Base-by-base conservation (phyloP, 345 rosid genomes). In the Mallotus nudiflorus region DNA sequence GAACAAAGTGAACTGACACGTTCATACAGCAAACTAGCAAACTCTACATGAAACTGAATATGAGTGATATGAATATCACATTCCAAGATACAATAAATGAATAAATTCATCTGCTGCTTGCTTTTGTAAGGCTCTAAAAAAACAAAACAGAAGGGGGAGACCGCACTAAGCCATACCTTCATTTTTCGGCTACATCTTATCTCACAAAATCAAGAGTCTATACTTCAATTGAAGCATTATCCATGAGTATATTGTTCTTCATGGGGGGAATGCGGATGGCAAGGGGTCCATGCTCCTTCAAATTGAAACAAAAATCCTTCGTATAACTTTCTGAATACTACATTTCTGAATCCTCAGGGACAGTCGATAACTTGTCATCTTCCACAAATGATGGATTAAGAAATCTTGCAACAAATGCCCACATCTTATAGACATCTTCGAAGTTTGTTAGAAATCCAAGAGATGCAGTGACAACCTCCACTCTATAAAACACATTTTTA, bases 401-500 rank as follows among this genome's bases (percentile, higher is more conserved):
- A 78, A 88, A 88, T 80, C 79, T 81, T 13, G 86, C 84, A 55
- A 81, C 77, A 60, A 88, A 88, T 24, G 83, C 86, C 92, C 92
- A 88, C 78, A 85, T 81, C 83, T 80, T 85, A 52, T 82, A 86
- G 35, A 85, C 86, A 75, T 88, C 92, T 82, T 84, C 92, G 19
- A 88, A 88, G 83, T 88, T 88, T 56, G 88, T 84, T 51, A 88
- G 82, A 70, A 88, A 85, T 67, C 92, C 82, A 9, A 88, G 86
- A 3, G 92, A 84, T n/a, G 87, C 90, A 7, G 92, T 88, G 27
- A 88, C 88, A 62, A 88, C 90, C 79, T 85, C 86, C n/a, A 84
- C 71, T 27, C 90, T 70, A 71, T 79, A 84, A 40, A 85, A 82
- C 12, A 64, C 75, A 55, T 75, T 75, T 80, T 85, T 88, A 10